Conservation (phyloP, 805 yeast genomes). For the Ogataea pini region DNA sequence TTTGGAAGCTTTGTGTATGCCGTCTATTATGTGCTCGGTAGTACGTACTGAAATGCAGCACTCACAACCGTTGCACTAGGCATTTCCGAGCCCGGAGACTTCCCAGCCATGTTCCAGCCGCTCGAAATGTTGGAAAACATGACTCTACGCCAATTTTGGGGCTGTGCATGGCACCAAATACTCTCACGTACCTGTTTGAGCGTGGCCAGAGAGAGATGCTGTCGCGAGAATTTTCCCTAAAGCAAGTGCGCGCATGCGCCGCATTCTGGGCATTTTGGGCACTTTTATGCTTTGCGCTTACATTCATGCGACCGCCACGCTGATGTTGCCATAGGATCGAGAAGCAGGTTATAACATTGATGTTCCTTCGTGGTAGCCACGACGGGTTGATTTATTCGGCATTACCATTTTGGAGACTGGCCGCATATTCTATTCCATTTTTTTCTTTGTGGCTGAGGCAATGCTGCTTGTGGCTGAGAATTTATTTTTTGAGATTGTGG, state of each 20-base stretch:
- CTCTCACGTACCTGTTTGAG: background rate
- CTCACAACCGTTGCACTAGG: background rate
- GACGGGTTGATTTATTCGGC: background rate
- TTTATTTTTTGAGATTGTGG: background rate
- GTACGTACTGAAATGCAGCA: background rate
- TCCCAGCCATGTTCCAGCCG: conserved; percentile 5
- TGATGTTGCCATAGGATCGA: conserved; percentile 1
- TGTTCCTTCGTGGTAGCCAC: conserved; percentile 5
- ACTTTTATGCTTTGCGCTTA: conserved; percentile 9
- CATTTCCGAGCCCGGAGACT: conserved; percentile 5
- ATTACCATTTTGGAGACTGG: background rate
- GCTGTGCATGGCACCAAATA: conserved; percentile 14
- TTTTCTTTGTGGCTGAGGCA: conserved; percentile 7
- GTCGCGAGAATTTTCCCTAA: background rate
- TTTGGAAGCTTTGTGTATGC: background rate
- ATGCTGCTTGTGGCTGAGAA: conserved; percentile 6
- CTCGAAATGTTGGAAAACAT: background rate
- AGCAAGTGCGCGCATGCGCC: background rate
- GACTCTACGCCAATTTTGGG: conserved; percentile 11
- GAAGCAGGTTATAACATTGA: conserved; percentile 4
- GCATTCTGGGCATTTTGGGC: background rate
- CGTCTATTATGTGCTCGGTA: background rate
- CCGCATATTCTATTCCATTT: conserved; percentile 4
- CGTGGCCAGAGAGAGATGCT: conserved; percentile 4
- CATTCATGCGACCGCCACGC: conserved; percentile 2